A percentile compares a stretch with the other conserved stretches of the same genome.
Conservation (phyloP, 257 asterid genomes). For the Paulownia fortunei region DNA sequence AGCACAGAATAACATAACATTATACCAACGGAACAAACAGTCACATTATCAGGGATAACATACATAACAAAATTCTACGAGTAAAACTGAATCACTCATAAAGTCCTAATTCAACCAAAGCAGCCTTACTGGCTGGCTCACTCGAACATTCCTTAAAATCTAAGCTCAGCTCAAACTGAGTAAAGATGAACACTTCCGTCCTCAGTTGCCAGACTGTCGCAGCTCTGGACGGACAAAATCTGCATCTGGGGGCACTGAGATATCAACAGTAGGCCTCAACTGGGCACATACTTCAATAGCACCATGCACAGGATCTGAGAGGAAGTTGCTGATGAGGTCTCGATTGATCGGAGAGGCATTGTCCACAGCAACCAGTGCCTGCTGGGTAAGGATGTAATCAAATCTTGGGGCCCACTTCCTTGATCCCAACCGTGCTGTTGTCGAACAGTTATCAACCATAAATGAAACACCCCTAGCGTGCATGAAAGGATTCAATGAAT, state of each 20-base stretch:
- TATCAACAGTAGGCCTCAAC: conserved; percentile 94
- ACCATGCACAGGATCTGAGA: conserved; percentile 80
- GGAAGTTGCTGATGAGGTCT: conserved; percentile 89
- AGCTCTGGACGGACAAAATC: conserved; percentile 95
- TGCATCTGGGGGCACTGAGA: conserved; percentile 88
- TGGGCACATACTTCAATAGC: conserved; percentile 89
- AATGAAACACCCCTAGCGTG: conserved; percentile 98
- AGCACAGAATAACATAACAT: conserved; percentile 16
- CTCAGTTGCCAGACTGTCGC: conserved; percentile 60
- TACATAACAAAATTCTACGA: conserved; percentile 17
- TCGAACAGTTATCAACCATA: conserved; percentile 98
- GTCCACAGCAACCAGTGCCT: conserved; percentile 88
- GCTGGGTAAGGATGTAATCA: conserved; percentile 88
- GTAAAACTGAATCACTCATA: neutral
- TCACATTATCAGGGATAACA: conserved; percentile 10
- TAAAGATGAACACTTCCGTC: neutral
- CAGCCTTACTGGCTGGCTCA: conserved; percentile 22
- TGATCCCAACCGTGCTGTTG: conserved; percentile 91
- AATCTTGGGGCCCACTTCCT: conserved; percentile 98
- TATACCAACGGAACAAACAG: neutral
- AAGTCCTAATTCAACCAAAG: neutral
- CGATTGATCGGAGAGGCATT: conserved; percentile 61
- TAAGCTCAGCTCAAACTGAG: conserved; percentile 24
- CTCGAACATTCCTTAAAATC: conserved; percentile 17
- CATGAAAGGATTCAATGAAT: conserved; percentile 95